Evolutionary conservation across 352 stramenopile species (phyloP), one percentile per base, ranked within the genome.

Genomic region (Plasmopara halstedii): DNA sequence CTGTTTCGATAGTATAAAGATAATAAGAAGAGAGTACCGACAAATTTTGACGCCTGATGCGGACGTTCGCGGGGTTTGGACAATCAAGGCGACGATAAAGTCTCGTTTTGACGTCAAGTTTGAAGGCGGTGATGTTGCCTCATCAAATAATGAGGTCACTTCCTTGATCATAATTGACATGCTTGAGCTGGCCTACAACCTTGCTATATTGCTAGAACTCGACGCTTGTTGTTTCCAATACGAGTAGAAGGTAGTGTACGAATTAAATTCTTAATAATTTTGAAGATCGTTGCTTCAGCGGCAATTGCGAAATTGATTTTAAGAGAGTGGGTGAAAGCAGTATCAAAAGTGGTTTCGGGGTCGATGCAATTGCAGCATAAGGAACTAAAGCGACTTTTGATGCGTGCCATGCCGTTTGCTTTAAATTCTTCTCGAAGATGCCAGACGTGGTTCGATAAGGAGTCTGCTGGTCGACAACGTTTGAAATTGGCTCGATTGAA

Each of bases 141-240:
- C 69, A 35, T 81, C 66, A 1, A 81, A 45, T 15, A 77, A 27
- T 1, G 62, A 47, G 8, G 54, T 43, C 22, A 67, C 62, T 20
- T 83, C 71, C 3, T 34, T 55, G 46, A 83, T 67, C 57, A 67
- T 53, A 36, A 70, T 56, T 6, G 50, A 57, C 64, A 81, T 81
- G 7, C 37, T 38, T n/a, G 69, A 39, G 9, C 53, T 67, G 14
- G 79, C 53, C 29, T 50, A 53, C 19, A 19, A 13, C 18, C 23
- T 11, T 20, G 31, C 38, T 20, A 13, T 2, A 23, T 56, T 56
- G n/a, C 21, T 31, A 20, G 62, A 70, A 19, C 36, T 5, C 64
- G 66, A 32, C 55, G 63, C 17, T 67, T 46, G 17, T 50, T 60
- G 21, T 31, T 66, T 22, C 51, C 70, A 11, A 80, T 55, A n/a